Conservation (phyloP, 176 grass and related monocot genomes). For the Thalia dealbata region DNA sequence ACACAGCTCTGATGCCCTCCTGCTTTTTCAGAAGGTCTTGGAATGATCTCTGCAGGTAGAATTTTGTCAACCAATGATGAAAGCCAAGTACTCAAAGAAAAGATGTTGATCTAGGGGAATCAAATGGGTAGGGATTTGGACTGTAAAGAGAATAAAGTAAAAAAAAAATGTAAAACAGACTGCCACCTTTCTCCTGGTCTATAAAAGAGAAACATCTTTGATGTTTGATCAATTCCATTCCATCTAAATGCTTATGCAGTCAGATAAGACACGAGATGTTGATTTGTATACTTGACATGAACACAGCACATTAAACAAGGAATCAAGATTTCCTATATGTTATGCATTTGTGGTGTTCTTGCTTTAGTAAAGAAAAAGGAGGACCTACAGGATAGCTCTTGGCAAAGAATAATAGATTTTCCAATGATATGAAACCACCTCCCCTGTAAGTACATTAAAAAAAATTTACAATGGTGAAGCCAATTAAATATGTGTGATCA, state of each 20-base stretch:
- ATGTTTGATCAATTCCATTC: too few species aligned
- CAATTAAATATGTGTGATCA: not conserved
- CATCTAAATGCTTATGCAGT: too few species aligned
- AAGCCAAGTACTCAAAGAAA: not conserved
- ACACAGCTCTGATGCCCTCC: constrained; percentile 76
- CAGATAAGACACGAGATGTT: too few species aligned
- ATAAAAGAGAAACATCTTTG: too few species aligned
- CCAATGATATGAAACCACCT: constrained; percentile 95
- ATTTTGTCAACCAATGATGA: not conserved
- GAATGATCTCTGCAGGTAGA: constrained; percentile 60
- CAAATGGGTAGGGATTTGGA: too few species aligned
- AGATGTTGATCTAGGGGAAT: too few species aligned
- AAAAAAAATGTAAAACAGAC: too few species aligned
- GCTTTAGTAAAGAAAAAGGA: not conserved
- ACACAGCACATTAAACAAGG: not conserved
- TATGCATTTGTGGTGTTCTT: not conserved
- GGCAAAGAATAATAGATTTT: constrained; percentile 87
- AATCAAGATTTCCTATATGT: not conserved
- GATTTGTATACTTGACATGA: too few species aligned
- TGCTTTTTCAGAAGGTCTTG: constrained; percentile 78
- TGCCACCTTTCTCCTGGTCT: too few species aligned
- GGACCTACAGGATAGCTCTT: constrained; percentile 66
- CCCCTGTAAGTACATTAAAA: constrained; percentile 44
- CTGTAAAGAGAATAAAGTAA: too few species aligned
- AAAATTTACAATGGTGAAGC: constrained; percentile 10